A percentile compares a stretch with the other conserved stretches of the same genome.
phyloP scores from a whole-genome alignment of 2,329 filamentous ascomycete genomes.

The Mariannaea sp. region DNA sequence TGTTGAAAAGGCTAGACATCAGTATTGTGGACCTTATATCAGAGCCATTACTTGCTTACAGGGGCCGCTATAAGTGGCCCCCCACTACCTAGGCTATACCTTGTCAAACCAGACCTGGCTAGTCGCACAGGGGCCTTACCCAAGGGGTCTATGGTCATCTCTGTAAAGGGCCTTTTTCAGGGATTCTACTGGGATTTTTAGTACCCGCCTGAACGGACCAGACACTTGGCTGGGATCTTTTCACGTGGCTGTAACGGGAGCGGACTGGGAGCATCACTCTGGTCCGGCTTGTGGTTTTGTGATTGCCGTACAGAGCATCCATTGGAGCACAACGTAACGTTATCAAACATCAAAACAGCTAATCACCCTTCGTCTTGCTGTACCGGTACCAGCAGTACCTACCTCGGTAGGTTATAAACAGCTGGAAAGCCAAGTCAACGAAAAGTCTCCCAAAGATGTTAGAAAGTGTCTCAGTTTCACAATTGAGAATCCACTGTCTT shows the following conservation, averaged over 20 bases:
- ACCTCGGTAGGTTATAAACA: slow-evolving; percentile 1
- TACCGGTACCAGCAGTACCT: too few species aligned
- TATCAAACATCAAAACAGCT: not conserved
- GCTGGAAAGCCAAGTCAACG: too few species aligned
- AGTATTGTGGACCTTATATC: slow-evolving; percentile 13
- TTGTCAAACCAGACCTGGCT: not conserved
- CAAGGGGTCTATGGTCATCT: slow-evolving; percentile 8
- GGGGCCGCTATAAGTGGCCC: too few species aligned
- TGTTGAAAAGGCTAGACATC: slow-evolving; percentile 11
- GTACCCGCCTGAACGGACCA: slow-evolving; percentile 15
- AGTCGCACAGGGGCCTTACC: slow-evolving; percentile 22
- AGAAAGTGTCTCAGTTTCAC: too few species aligned
- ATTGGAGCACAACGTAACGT: not conserved
- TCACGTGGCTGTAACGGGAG: slow-evolving; percentile 33
- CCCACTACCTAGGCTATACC: too few species aligned
- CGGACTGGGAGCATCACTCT: slow-evolving; percentile 7
- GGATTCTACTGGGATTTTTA: slow-evolving; percentile 10
- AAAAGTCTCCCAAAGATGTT: too few species aligned
- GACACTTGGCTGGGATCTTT: slow-evolving; percentile 32
- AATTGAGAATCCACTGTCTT: too few species aligned
- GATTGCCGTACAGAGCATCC: not conserved
- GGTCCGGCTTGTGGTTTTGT: not conserved
- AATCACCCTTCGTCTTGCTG: not conserved
- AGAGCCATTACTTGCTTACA: slow-evolving; percentile 10
- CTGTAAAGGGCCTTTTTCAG: slow-evolving; percentile 23